Evolutionary conservation across 2,329 filamentous ascomycete species (phyloP).

Genomic region (Cytospora paraplurivora): DNA sequence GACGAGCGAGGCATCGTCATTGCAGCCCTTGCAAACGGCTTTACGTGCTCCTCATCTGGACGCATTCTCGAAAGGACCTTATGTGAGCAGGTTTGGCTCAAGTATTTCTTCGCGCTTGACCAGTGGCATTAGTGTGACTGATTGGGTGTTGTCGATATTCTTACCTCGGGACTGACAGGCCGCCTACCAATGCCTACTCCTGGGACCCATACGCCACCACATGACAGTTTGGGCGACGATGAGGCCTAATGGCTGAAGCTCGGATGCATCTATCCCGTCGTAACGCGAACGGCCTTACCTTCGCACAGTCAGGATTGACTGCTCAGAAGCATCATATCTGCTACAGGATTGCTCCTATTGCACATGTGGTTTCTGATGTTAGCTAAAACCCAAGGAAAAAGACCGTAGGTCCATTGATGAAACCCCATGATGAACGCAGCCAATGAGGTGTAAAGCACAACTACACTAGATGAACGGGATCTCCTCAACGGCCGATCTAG

Average conservation of each 20-base stretch:
- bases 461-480: neutral
- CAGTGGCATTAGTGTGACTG: no score
- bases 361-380: neutral
- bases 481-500: neutral
- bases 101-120: no score
- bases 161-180: neutral
- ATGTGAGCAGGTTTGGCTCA: no score
- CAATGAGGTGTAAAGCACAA: neutral
- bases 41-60: no score
- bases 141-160: no score
- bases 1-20: no score
- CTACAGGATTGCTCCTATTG: no score
- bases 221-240: neutral
- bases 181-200: no score
- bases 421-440: neutral
- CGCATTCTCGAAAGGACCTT: no score
- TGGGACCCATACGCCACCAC: neutral
- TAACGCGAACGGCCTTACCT: neutral
- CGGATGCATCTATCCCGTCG: neutral
- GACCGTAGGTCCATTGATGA: neutral
- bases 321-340: no score
- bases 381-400: neutral
- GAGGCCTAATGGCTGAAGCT: neutral
- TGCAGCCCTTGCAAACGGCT: no score
- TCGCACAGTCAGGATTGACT: neutral